Evolutionary conservation across 805 yeast genomes (phyloP).

Genomic region (Wickerhamiella brachini): DNA sequence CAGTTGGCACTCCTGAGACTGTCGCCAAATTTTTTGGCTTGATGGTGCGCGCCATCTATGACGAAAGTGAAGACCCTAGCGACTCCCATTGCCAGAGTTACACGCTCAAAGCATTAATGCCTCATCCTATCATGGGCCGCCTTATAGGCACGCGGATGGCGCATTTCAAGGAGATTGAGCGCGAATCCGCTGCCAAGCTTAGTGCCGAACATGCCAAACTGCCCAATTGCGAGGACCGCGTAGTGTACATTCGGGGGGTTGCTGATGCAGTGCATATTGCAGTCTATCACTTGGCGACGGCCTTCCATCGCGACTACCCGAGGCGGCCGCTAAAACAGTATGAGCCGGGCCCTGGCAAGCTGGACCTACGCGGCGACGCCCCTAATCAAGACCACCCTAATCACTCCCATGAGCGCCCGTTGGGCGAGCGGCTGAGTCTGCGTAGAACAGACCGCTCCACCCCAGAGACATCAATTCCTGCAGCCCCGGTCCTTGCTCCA

Average conservation of each 20-base stretch:
- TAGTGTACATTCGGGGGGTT: slow-evolving; percentile 57
- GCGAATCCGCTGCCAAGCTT: slow-evolving; percentile 61
- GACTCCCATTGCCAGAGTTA: slow-evolving; percentile 39
- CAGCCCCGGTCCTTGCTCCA: neutral
- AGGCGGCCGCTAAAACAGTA: neutral
- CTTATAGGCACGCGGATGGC: slow-evolving; percentile 68
- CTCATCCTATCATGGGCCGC: slow-evolving; percentile 68
- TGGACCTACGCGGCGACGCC: neutral
- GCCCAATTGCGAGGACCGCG: slow-evolving; percentile 66
- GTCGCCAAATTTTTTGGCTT: slow-evolving; percentile 76
- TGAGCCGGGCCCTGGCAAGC: neutral
- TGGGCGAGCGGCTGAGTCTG: neutral
- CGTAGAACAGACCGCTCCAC: neutral
- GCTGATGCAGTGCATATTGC: slow-evolving; percentile 85
- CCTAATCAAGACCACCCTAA: neutral
- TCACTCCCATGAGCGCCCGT: neutral
- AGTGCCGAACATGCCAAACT: slow-evolving; percentile 59
- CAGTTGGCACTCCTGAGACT: slow-evolving; percentile 60
- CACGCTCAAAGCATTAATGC: slow-evolving; percentile 49
- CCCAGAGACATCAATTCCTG: neutral
- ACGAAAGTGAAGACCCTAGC: slow-evolving; percentile 53
- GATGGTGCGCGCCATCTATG: slow-evolving; percentile 49
- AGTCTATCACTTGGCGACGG: slow-evolving; percentile 41
- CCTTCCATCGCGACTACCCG: neutral
- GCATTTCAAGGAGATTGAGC: slow-evolving; percentile 68